Base-by-base conservation (phyloP, 2,329 filamentous ascomycete species). In the Alternaria longipes region DNA sequence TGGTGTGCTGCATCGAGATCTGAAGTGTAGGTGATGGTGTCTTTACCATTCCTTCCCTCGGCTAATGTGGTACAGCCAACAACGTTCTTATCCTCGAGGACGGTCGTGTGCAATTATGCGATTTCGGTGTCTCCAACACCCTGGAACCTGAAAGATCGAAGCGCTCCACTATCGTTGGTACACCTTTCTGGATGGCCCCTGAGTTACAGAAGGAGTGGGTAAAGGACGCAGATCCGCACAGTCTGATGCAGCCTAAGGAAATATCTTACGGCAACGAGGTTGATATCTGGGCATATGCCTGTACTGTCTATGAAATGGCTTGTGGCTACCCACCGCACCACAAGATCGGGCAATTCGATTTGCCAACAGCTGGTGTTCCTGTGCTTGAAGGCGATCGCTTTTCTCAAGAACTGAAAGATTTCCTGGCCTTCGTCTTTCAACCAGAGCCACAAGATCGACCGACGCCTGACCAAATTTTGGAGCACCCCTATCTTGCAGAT, bases 231-330 rank as follows among this genome's bases (percentile, higher is more conserved):
- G 87, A 88, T 54, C 74, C 73, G 5, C 91, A 91, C 73, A 89
- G 73, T 50, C 59, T 70, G 14, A 54, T 72, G 3, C 66, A 70
- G 20, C 74, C 89, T 60, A 90, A 88, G 14, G 89, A 79, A 53
- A 73, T 79, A 34, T 67, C 74, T 3, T 85, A 85, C 66, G 82
- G 83, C 11, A 81, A 77, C 7, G 83, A 85, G 57, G 79, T 85
- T 44, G 92, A 95, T 69, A 93, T 94, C 52, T 95, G 92, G 92
- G 91, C 92, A 2, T 93, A 92, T 74, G 92, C 92, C 2, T 91
- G 91, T 63, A 91, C 93, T 76, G 84, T 93, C 2, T 93, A 88
- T 70, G 92, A 95, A 77, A 91, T 94, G 77, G 91, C 92, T 1
- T 92, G 90, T 4, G 92, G 92, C 1, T 81, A 89, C 18, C 91